Conservation (phyloP, 768 basidiomycete species). For the Collybiopsis confluens region DNA sequence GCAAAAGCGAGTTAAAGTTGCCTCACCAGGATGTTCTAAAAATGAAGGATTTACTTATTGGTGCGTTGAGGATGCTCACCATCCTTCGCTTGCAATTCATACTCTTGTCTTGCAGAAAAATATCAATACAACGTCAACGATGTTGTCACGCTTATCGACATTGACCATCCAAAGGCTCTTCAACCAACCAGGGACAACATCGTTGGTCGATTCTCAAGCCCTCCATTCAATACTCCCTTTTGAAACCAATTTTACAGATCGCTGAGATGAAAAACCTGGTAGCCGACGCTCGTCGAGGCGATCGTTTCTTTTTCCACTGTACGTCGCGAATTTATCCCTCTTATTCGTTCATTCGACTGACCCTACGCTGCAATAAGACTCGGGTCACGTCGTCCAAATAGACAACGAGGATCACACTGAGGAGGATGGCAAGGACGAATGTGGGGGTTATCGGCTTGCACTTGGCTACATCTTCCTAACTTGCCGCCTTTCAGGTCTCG, state of each 20-base stretch:
- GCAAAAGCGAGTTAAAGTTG: conserved; percentile 21
- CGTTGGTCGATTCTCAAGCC: conserved; percentile 24
- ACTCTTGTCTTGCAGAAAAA: conserved; percentile 22
- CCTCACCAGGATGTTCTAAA: conserved; percentile 34
- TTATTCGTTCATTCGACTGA: background rate
- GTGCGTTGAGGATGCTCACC: conserved; percentile 19
- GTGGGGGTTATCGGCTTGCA: no score
- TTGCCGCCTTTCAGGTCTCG: conserved; percentile 23
- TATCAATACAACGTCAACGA: conserved; percentile 35
- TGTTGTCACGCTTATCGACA: conserved; percentile 42
- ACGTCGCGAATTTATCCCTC: conserved; percentile 12
- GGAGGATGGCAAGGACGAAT: conserved; percentile 50
- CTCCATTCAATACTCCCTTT: background rate
- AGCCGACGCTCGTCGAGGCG: conserved; percentile 37
- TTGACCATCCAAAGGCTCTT: conserved; percentile 20
- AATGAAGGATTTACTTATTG: conserved; percentile 31
- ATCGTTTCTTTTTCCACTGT: conserved; percentile 60
- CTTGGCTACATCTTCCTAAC: background rate
- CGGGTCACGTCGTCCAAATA: conserved; percentile 48
- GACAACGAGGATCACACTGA: conserved; percentile 39
- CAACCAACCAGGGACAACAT: conserved; percentile 43
- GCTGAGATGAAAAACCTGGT: conserved; percentile 41
- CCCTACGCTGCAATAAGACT: conserved; percentile 34
- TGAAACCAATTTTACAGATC: conserved; percentile 25
- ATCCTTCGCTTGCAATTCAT: background rate